A percentile compares a stretch with the other conserved stretches of the same genome.
phyloP scores from a whole-genome alignment of 768 basidiomycete genomes.

The Suillus tomentosus region DNA sequence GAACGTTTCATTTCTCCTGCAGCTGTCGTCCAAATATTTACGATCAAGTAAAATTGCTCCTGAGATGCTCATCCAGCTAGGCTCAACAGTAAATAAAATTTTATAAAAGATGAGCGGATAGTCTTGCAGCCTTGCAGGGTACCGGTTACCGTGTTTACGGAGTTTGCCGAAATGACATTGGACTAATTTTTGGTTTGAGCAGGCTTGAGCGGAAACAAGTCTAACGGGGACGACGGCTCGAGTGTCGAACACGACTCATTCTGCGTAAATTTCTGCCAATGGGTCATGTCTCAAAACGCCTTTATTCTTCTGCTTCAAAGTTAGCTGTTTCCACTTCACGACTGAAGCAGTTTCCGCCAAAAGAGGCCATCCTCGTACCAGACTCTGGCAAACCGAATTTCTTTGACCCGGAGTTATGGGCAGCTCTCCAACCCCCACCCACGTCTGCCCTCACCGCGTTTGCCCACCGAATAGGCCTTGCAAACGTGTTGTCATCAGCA shows the following conservation, averaged over 20 bases:
- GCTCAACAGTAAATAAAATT: neutral
- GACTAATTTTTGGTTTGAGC: slow-evolving; percentile 27
- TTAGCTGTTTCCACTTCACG: slow-evolving; percentile 57
- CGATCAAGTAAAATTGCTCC: neutral
- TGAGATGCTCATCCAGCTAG: neutral
- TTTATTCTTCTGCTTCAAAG: slow-evolving; percentile 50
- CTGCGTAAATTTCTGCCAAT: slow-evolving; percentile 35
- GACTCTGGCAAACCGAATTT: slow-evolving; percentile 39
- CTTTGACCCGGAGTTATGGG: slow-evolving; percentile 72
- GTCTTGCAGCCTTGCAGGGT: neutral
- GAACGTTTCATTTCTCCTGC: neutral
- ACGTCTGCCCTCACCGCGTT: slow-evolving; percentile 74
- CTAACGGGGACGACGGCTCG: slow-evolving; percentile 14
- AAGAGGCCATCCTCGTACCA: slow-evolving; percentile 45
- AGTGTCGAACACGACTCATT: slow-evolving; percentile 13
- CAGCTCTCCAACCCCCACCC: slow-evolving; percentile 69
- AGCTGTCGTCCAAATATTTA: neutral
- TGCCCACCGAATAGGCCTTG: slow-evolving; percentile 73
- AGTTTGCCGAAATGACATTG: slow-evolving; percentile 33
- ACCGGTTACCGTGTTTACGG: slow-evolving; percentile 30
- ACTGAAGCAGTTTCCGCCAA: slow-evolving; percentile 61
- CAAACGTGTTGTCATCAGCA: slow-evolving; percentile 51
- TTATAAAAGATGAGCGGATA: neutral
- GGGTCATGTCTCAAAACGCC: slow-evolving; percentile 62
- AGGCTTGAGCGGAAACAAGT: slow-evolving; percentile 10